These are phyloP conservation scores for Aspergillus haitiensis DNA, from an alignment of 495 filamentous ascomycete genomes.

Conservation along the genomic window DNA sequence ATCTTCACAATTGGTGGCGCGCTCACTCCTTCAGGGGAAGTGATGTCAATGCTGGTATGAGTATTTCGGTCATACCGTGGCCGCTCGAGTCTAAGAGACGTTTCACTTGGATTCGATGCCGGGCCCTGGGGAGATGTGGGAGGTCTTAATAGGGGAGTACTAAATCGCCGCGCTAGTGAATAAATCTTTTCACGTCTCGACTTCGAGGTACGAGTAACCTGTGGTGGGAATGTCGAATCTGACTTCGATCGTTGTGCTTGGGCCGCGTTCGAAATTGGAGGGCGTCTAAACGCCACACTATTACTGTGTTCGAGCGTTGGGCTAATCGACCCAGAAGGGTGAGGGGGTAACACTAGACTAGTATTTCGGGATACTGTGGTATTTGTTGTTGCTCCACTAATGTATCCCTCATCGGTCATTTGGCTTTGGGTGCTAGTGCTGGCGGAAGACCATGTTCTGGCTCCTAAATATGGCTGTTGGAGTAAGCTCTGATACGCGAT, in stretches of 20 bases:
- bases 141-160: conserved; percentile 21
- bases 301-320: conserved; percentile 28
- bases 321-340: conserved; percentile 24
- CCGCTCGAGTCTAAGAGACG: conserved; percentile 14
- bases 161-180: conserved; percentile 29
- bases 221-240: conserved; percentile 25
- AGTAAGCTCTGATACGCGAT: conserved; percentile 32
- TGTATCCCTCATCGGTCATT: conserved; percentile 30
- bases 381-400: conserved; percentile 20
- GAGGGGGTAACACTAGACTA: conserved; percentile 24
- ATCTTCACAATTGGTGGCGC: conserved; percentile 44
- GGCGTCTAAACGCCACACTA: conserved; percentile 26
- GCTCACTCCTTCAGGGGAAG: conserved; percentile 30
- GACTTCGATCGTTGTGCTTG: conserved; percentile 29
- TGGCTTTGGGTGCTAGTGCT: conserved; percentile 15
- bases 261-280: conserved; percentile 6
- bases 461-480: conserved; percentile 20
- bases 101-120: conserved; percentile 12
- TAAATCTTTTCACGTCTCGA: conserved; percentile 29
- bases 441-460: conserved; percentile 12
- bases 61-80: conserved; percentile 27
- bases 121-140: background rate
- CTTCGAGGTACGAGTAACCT: conserved; percentile 15
- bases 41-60: conserved; percentile 45
- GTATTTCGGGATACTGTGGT: conserved; percentile 12